phyloP scores from a whole-genome alignment of 2,329 filamentous ascomycete genomes.

The Diaporthe ilicicola region DNA sequence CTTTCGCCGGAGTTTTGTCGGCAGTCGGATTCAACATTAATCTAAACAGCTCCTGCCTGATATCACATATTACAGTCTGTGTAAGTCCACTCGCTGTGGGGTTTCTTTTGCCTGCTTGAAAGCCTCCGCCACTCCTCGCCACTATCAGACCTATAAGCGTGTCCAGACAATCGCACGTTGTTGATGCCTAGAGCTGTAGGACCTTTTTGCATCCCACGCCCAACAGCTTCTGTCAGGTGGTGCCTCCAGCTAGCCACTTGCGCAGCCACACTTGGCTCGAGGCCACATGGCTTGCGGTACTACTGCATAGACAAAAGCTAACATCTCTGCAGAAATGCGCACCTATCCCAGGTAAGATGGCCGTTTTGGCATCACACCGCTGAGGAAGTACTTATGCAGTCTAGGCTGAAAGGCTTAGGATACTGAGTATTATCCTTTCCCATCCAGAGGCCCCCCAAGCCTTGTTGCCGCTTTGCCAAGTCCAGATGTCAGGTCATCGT shows the following conservation, averaged over 20 bases:
- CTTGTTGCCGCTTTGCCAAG: neutral
- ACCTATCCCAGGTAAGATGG: neutral
- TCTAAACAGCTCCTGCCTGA: neutral
- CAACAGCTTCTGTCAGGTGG: neutral
- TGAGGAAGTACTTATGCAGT: neutral
- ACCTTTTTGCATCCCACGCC: neutral
- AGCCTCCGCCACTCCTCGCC: neutral
- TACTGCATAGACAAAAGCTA: neutral
- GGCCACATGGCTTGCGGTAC: slow-evolving; percentile 6
- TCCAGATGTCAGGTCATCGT: slow-evolving; percentile 10
- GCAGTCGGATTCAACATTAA: neutral
- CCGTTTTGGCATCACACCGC: neutral
- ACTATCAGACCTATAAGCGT: neutral
- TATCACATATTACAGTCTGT: neutral
- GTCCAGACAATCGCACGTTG: neutral
- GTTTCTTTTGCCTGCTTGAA: neutral
- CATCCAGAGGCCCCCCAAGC: neutral
- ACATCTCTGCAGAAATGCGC: neutral
- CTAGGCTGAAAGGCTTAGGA: neutral
- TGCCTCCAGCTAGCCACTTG: slow-evolving; percentile 13
- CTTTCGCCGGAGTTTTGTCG: neutral
- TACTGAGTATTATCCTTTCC: neutral
- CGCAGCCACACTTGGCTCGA: neutral
- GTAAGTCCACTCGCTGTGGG: neutral
- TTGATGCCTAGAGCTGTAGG: neutral